phyloP scores from a whole-genome alignment of 306 rosid species.

The Rosa persica region DNA sequence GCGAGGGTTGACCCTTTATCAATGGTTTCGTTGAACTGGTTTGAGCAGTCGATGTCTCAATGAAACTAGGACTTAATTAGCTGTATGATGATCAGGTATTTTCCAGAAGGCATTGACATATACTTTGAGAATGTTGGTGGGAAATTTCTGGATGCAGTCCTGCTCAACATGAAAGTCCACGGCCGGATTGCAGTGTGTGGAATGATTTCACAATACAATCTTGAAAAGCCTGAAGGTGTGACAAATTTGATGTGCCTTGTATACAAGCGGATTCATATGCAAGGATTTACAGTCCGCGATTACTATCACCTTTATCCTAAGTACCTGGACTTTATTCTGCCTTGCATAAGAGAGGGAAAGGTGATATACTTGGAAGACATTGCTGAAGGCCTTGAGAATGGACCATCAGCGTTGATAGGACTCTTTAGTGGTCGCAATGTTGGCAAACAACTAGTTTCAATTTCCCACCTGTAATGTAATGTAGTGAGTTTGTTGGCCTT shows the following conservation, averaged over 20 bases:
- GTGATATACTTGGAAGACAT: constrained; percentile 16
- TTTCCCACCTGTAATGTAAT: neutral
- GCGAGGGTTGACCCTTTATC: too few species aligned
- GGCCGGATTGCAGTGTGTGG: constrained; percentile 3
- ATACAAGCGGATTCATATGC: constrained; percentile 10
- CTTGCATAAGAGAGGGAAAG: constrained; percentile 17
- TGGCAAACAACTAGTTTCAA: constrained; percentile 34
- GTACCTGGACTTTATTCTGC: constrained; percentile 15
- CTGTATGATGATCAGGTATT: constrained; percentile 16
- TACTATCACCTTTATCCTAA: constrained; percentile 16
- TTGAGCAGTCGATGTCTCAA: neutral
- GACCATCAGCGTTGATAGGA: constrained; percentile 6
- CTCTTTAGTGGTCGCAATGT: constrained; percentile 9
- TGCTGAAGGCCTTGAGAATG: constrained; percentile 19
- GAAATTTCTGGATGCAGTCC: constrained; percentile 8
- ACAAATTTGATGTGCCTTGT: constrained; percentile 8
- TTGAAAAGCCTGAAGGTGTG: constrained; percentile 10
- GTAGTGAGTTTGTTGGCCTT: too few species aligned
- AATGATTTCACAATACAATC: constrained; percentile 24
- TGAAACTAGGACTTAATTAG: neutral
- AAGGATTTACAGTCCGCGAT: constrained; percentile 10
- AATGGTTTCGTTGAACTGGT: too few species aligned
- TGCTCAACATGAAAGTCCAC: constrained; percentile 15
- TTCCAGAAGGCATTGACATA: constrained; percentile 26
- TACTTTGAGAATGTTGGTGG: constrained; percentile 23